A percentile compares a stretch with the other conserved stretches of the same genome.
Evolutionary conservation across 345 rosid species (phyloP).

Genomic region (Tarenaya hassleriana): DNA sequence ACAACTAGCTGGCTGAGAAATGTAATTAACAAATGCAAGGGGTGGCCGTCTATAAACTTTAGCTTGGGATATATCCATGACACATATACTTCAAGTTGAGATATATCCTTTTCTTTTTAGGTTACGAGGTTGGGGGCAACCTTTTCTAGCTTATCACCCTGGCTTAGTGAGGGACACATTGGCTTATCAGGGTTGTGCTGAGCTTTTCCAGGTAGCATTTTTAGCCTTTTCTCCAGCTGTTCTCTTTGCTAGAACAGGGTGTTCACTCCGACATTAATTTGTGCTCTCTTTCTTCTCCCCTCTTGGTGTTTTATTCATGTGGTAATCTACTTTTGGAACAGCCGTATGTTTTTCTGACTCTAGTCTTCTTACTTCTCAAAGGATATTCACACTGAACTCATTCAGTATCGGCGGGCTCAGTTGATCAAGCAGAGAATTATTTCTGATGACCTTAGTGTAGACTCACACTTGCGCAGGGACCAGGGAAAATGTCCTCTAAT

Average conservation of each 20-base stretch:
- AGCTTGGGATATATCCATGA: background rate
- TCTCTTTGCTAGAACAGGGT: slow-evolving; percentile 14
- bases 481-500: slow-evolving; percentile 90
- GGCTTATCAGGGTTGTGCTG: slow-evolving; percentile 99
- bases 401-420: slow-evolving; percentile 79
- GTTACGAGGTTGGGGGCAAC: slow-evolving; percentile 71
- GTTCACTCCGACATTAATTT: background rate
- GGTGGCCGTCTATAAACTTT: slow-evolving; percentile 1
- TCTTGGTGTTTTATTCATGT: slow-evolving; percentile 17
- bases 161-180: slow-evolving; percentile 75
- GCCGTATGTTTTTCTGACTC: slow-evolving; percentile 20
- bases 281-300: slow-evolving; percentile 4
- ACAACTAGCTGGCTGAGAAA: slow-evolving; percentile 14
- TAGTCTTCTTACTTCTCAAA: slow-evolving; percentile 28
- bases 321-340: slow-evolving; percentile 8
- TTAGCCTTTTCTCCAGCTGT: slow-evolving; percentile 16
- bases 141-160: slow-evolving; percentile 80
- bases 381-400: slow-evolving; percentile 96
- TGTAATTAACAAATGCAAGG: background rate
- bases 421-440: slow-evolving; percentile 78
- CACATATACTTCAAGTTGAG: slow-evolving; percentile 17
- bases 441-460: slow-evolving; percentile 47
- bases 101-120: slow-evolving; percentile 33
- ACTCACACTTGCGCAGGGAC: slow-evolving; percentile 64
- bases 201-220: slow-evolving; percentile 78